phyloP scores from a whole-genome alignment of 2,329 filamentous ascomycete genomes.

The Diatrype stigma region DNA sequence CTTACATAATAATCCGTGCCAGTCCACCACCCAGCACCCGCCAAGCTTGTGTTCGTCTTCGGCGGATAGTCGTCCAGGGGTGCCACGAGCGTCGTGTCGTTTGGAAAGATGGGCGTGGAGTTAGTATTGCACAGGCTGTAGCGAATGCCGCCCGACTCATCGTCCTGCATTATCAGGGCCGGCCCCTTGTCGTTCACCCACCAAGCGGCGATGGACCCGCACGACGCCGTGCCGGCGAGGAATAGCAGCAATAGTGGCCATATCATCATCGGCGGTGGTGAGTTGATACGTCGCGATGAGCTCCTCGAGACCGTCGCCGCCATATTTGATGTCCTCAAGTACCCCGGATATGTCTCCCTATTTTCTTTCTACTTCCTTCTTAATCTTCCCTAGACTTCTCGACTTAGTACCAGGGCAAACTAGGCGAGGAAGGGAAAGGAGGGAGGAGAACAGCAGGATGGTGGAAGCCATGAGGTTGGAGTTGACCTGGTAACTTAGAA shows the following conservation, averaged over 20 bases:
- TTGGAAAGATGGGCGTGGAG: conserved; percentile 29
- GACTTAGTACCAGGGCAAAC: too few species aligned
- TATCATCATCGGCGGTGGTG: conserved; percentile 8
- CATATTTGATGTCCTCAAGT: too few species aligned
- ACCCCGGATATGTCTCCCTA: too few species aligned
- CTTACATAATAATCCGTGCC: conserved; percentile 25
- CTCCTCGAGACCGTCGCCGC: too few species aligned
- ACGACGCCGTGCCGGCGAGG: conserved; percentile 16
- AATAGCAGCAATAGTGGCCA: conserved; percentile 18
- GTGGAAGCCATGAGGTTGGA: too few species aligned
- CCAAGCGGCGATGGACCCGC: conserved; percentile 32
- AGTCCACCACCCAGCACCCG: conserved; percentile 31
- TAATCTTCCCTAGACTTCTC: too few species aligned
- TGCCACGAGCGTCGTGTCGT: conserved; percentile 23
- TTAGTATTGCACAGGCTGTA: conserved; percentile 32
- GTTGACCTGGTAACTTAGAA: too few species aligned
- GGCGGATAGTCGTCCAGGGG: conserved; percentile 24
- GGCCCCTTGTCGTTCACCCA: conserved; percentile 28
- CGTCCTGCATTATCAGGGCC: conserved; percentile 33
- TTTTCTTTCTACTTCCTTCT: too few species aligned
- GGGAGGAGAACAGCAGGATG: too few species aligned
- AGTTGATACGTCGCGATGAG: too few species aligned
- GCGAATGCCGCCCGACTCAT: conserved; percentile 28
- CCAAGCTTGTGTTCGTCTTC: conserved; percentile 29
- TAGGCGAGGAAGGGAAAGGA: too few species aligned